Evolutionary conservation across 345 rosid genomes (phyloP).

Genomic region (Ceriops decandra): DNA sequence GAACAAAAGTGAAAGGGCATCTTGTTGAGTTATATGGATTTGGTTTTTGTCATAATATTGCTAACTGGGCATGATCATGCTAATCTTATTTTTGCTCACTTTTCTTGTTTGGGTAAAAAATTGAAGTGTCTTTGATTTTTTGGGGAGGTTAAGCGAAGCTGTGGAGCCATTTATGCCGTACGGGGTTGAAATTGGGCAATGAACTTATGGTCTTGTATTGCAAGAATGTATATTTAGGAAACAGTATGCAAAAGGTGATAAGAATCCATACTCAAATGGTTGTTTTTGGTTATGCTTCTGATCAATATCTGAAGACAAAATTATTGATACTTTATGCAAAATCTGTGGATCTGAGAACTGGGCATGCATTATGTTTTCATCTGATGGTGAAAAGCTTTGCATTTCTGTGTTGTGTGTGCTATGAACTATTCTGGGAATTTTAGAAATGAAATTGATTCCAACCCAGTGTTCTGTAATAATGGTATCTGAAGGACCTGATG

Average conservation of each 20-base stretch:
- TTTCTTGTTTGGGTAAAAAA: conserved; percentile 42
- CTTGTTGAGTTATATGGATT: conserved; percentile 4
- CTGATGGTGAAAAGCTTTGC: conserved; percentile 6
- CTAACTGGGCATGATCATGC: not conserved
- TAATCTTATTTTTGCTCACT: no score
- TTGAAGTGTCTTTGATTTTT: conserved; percentile 49
- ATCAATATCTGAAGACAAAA: conserved; percentile 52
- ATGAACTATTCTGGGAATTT: conserved; percentile 13
- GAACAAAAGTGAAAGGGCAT: no score
- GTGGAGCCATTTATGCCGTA: conserved; percentile 50
- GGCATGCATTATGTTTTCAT: conserved; percentile 2
- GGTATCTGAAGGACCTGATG: no score
- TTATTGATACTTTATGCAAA: conserved; percentile 56
- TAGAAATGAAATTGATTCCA: conserved; percentile 11
- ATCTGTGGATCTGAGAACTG: conserved; percentile 30
- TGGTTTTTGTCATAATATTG: not conserved
- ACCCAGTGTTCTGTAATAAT: not conserved
- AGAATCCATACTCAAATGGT: conserved; percentile 71
- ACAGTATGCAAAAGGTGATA: conserved; percentile 38
- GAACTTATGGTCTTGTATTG: conserved; percentile 50
- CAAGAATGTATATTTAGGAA: conserved; percentile 64
- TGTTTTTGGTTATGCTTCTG: conserved; percentile 41
- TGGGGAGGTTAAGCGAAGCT: conserved; percentile 66
- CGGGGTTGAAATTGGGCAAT: conserved; percentile 29
- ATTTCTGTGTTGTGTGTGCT: conserved; percentile 5